phyloP scores from a whole-genome alignment of 1,284 basidiomycete species.

The Pseudozyma sp. region DNA sequence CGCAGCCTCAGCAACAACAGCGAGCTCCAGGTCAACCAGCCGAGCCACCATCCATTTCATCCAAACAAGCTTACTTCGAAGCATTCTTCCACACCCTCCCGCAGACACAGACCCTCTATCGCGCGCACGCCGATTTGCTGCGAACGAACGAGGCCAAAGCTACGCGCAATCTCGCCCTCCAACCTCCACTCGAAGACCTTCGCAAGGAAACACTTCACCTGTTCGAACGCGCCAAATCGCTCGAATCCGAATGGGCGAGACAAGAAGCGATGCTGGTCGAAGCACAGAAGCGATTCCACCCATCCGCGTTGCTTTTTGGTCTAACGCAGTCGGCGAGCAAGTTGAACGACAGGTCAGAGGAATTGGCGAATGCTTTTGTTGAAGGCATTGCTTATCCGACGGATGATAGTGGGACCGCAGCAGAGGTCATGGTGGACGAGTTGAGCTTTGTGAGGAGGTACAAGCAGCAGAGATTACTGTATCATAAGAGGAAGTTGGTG shows the following conservation, averaged over 20 bases:
- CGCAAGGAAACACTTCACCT: slow-evolving; percentile 56
- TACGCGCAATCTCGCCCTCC: slow-evolving; percentile 47
- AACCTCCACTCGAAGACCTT: slow-evolving; percentile 53
- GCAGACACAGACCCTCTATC: slow-evolving; percentile 42
- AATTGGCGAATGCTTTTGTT: slow-evolving; percentile 63
- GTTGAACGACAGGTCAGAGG: slow-evolving; percentile 59
- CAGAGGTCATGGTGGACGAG: slow-evolving; percentile 33
- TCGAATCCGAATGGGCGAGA: slow-evolving; percentile 50
- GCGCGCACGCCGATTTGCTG: slow-evolving; percentile 44
- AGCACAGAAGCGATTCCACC: slow-evolving; percentile 58
- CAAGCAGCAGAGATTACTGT: slow-evolving; percentile 49
- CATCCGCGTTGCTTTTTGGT: slow-evolving; percentile 50
- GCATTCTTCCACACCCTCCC: slow-evolving; percentile 56
- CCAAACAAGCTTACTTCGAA: slow-evolving; percentile 46
- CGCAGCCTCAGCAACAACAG: not conserved
- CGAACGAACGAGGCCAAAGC: slow-evolving; percentile 53
- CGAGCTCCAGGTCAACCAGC: not conserved
- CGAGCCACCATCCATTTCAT: slow-evolving; percentile 11
- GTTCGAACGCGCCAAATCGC: slow-evolving; percentile 49
- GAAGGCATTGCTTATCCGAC: slow-evolving; percentile 53
- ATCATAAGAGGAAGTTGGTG: slow-evolving; percentile 51
- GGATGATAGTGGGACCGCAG: slow-evolving; percentile 28
- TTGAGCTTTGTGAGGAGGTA: slow-evolving; percentile 52
- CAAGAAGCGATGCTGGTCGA: slow-evolving; percentile 49
- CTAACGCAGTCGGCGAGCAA: slow-evolving; percentile 50